These are phyloP conservation scores for Hippophae rhamnoides DNA, from an alignment of 306 rosid species.

Conservation along the genomic window DNA sequence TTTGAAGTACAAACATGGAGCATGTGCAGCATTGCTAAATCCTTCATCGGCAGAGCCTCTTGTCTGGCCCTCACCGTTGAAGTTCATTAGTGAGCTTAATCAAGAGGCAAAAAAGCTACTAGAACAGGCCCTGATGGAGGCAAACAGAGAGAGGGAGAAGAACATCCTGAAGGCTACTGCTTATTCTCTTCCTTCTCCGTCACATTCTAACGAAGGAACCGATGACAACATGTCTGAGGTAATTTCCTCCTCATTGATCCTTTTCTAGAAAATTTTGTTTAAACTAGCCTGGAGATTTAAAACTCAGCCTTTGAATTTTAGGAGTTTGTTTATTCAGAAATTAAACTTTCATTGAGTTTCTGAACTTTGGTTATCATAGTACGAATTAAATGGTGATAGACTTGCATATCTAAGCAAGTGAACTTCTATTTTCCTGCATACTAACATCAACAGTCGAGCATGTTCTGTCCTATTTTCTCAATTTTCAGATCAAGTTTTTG, in stretches of 20 bases:
- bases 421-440: no score
- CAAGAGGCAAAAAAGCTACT: conserved; percentile 70
- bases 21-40: conserved; percentile 85
- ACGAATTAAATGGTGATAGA: no score
- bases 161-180: conserved; percentile 60
- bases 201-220: conserved; percentile 38
- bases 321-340: not conserved
- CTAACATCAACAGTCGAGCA: no score
- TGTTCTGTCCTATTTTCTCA: not conserved
- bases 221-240: conserved; percentile 79
- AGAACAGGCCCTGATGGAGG: conserved; percentile 80
- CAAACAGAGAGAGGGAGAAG: conserved; percentile 82
- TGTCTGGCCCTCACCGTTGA: conserved; percentile 97
- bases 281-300: not conserved
- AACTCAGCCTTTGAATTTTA: not conserved
- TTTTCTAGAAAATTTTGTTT: not conserved
- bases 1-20: conserved; percentile 56
- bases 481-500: not conserved
- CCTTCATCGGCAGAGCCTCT: conserved; percentile 91
- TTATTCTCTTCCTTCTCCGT: conserved; percentile 53
- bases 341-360: no score
- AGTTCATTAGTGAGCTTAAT: conserved; percentile 79
- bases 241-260: conserved; percentile 10
- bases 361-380: no score
- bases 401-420: no score